Evolutionary conservation across 1,139 yeast species (phyloP), one percentile per base, ranked within the genome.

Genomic region (Debaryomycetaceae sp.): DNA sequence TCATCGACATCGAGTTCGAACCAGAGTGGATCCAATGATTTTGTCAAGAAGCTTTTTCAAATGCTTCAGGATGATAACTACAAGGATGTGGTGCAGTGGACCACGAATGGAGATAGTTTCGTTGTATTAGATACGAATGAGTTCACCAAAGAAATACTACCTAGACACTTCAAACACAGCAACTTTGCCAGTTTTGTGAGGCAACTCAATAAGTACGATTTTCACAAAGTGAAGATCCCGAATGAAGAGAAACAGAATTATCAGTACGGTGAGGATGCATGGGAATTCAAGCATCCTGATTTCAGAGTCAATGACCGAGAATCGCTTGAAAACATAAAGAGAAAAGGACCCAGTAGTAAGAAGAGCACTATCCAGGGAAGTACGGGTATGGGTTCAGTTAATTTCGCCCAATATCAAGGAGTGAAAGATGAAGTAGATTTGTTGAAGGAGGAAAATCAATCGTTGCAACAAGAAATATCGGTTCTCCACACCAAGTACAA

Each of bases 251-350:
- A 71, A 43, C 70, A 65, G 45, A 67, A 67, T 35, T 68, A 70
- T 45, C 76, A 78, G 39, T 84, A 83, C 52, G 88, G 91, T 31
- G 94, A 86, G 45, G 83, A 83, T 57, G 83, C 92, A 17, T 92
- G 98, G 97, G 97, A 91, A 58, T 92, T 92, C 66, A 81, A 82
- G 57, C 98, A 92, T 59, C 95, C 96, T 0, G 89, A 83, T 49
- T 92, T 92, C 61, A 77, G 78, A 49, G 76, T 78, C 33, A 81
- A 87, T 58, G 87, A 86, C 55, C 68, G 78, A 41, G 82, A 80
- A 17, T 78, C 86, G 14, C 70, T 89, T 37, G 94, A 87, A 40
- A 83, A 85, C 48, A 88, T 88, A 55, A 84, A 83, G 51, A 65
- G 96, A 33, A 88, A 87, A 57, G 87, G 87, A 0, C 91, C 96